These are phyloP conservation scores for Inonotus hispidus DNA, from an alignment of 1,284 basidiomycete genomes.

Conservation along the genomic window DNA sequence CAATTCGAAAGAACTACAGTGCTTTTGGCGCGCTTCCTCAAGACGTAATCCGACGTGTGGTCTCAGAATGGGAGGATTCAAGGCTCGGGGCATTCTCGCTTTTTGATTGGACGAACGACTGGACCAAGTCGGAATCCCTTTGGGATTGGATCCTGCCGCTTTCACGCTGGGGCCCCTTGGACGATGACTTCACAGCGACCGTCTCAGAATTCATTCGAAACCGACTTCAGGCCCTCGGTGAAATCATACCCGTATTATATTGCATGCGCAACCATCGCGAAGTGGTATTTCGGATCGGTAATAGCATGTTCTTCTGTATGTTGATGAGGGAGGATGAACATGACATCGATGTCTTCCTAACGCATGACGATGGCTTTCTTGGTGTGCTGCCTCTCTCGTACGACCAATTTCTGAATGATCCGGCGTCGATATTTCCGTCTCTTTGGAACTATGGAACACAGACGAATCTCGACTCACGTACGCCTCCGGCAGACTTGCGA, in stretches of 20 bases:
- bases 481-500: no score
- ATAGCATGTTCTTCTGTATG: not conserved
- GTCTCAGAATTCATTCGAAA: not conserved
- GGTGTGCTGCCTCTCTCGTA: conserved; percentile 3
- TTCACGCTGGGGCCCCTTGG: conserved; percentile 8
- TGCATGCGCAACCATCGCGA: not conserved
- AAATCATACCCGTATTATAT: conserved; percentile 6
- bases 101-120: conserved; percentile 7
- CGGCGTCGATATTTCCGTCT: not conserved
- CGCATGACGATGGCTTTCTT: not conserved
- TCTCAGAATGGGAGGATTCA: not conserved
- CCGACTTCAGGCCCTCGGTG: not conserved
- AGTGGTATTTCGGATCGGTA: conserved; percentile 8
- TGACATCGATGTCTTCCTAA: not conserved
- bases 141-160: not conserved
- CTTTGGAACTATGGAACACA: not conserved
- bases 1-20: not conserved
- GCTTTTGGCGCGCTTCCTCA: not conserved
- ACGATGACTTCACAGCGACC: not conserved
- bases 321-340: not conserved
- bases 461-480: not conserved
- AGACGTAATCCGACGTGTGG: not conserved
- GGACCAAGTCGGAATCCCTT: not conserved
- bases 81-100: not conserved
- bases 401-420: not conserved